Base-by-base conservation (phyloP, 2,329 filamentous ascomycete species). In the Shiraia bambusicola region DNA sequence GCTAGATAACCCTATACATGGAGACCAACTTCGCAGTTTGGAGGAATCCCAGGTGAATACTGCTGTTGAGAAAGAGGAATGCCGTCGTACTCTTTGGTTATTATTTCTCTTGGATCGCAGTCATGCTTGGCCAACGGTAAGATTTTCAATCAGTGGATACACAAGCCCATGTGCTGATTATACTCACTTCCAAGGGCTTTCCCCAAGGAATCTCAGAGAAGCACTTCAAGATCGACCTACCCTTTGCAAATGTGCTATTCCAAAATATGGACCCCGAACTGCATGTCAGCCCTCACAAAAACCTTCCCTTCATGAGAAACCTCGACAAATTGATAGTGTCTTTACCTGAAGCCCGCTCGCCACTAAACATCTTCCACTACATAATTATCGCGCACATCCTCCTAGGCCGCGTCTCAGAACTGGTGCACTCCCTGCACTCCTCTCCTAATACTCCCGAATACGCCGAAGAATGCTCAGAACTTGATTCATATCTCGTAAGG, bases 171-270 rank as follows among this genome's bases (percentile, higher is more conserved):
- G 9, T 30, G 26, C 34, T 37, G 16, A 37, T 15, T 6, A 13
- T 11, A 1, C 16, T 12, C 10, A 7, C 6, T 3, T 38, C 42
- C 39, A 10, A 43, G 12, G 59, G 59, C 0, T 62, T 58, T 58
- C 57, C 61, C 0, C 42, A 49, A 36, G 57, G 56, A 4, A 60
- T 67, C 19, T 44, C 56, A 7, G 64, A 66, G 19, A 42, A 43
- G 7, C 59, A 65, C 12, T 63, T 65, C 44, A 62, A 56, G 37
- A 45, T 66, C n/a, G 52, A 66, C 16, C 45, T 66, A 6, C 63
- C 63, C 3, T 28, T 60, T 5, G 43, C 51, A 3, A 53, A 66
- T 3, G 28, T 41, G 3, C 13, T 42, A 1, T 64, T 66, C 22
- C 59, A 66, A 31, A 25, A 30, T 7, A 45, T 59, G 44, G 49